phyloP scores from a whole-genome alignment of 345 rosid genomes.

The Eucalyptus pauciflora region DNA sequence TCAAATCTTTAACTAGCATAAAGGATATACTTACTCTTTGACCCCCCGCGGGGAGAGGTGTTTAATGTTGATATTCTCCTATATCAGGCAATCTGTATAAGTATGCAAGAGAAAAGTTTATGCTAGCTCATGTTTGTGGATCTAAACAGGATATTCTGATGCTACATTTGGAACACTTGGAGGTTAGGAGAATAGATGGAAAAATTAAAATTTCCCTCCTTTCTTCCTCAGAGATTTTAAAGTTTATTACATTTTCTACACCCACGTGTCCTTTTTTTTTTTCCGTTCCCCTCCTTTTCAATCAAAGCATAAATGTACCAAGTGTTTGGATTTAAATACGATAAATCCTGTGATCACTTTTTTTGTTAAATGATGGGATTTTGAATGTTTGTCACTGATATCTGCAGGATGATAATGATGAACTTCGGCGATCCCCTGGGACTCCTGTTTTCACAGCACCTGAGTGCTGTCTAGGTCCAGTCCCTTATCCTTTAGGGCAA shows the following conservation, averaged over 20 bases:
- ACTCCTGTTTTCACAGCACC: conserved; percentile 99
- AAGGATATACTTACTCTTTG: background rate
- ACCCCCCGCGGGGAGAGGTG: background rate
- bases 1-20: background rate
- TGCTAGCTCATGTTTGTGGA: background rate
- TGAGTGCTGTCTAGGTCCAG: conserved; percentile 87
- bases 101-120: background rate
- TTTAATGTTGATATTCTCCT: background rate
- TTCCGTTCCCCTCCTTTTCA: background rate
- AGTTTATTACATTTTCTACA: background rate
- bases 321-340: background rate
- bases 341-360: background rate
- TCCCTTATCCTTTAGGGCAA: background rate
- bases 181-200: background rate
- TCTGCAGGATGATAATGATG: conserved; percentile 78
- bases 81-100: background rate
- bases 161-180: background rate
- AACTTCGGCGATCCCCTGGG: conserved; percentile 96
- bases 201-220: background rate
- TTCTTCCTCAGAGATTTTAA: background rate
- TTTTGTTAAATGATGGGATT: background rate
- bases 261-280: background rate
- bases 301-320: background rate
- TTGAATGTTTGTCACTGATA: background rate
- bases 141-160: background rate